Evolutionary conservation across 2,329 filamentous ascomycete species (phyloP).

Genomic region (Fusarium albosuccineum): DNA sequence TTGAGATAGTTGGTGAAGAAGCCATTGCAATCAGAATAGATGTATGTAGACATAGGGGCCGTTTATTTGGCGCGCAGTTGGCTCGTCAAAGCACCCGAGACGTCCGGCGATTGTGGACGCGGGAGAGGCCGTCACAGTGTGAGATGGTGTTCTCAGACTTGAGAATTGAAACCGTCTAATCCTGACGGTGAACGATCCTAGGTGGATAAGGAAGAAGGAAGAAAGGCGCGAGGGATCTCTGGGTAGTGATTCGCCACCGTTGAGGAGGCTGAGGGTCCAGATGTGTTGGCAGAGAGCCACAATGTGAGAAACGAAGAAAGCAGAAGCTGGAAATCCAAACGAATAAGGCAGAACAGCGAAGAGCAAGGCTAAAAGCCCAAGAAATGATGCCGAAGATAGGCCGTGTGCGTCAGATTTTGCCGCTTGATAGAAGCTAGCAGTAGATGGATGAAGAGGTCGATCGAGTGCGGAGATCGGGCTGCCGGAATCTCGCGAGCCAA

Average conservation of each 20-base stretch:
- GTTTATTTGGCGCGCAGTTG: conserved; percentile 1
- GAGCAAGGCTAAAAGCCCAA: background rate
- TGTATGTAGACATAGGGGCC: conserved; percentile 22
- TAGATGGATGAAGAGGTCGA: conserved; percentile 17
- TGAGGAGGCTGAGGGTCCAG: background rate
- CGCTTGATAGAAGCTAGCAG: conserved; percentile 17
- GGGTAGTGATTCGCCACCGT: conserved; percentile 19
- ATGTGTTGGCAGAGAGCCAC: background rate
- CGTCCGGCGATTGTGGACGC: conserved; percentile 6
- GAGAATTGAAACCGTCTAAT: background rate
- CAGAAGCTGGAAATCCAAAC: background rate
- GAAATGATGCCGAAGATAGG: background rate
- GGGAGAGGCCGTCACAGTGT: background rate
- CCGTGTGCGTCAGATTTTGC: conserved; percentile 31
- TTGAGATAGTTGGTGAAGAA: conserved; percentile 20
- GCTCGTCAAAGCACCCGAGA: conserved; percentile 5
- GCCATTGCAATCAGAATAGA: conserved; percentile 26
- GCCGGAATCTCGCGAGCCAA: conserved; percentile 11
- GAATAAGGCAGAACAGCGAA: background rate
- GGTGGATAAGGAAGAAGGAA: background rate
- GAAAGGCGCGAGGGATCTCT: conserved; percentile 5
- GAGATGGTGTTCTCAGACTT: background rate
- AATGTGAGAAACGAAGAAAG: background rate
- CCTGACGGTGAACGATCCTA: background rate
- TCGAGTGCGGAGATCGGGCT: conserved; percentile 31